Evolutionary conservation across 345 rosid species (phyloP).

Genomic region (Gossypium stocksii): DNA sequence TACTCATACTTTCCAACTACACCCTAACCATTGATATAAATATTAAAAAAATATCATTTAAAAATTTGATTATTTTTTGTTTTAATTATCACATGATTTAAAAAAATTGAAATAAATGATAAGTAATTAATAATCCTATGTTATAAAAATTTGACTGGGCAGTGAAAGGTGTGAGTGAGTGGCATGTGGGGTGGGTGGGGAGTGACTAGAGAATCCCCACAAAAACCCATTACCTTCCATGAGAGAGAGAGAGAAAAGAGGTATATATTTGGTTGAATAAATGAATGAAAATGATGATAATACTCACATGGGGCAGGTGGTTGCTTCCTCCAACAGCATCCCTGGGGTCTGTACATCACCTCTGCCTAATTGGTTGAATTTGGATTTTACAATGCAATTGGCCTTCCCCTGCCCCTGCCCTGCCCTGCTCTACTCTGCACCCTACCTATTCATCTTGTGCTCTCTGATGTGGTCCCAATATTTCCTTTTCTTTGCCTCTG

Average conservation of each 20-base stretch:
- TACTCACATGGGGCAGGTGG: conserved; percentile 20
- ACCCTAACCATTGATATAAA: no score
- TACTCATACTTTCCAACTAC: no score
- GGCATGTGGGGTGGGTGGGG: conserved; percentile 40
- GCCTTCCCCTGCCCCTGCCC: neutral
- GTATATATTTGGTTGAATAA: conserved; percentile 1
- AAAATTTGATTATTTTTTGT: no score
- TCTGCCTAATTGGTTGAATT: neutral
- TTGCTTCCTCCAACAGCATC: conserved; percentile 9
- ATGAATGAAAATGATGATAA: conserved; percentile 11
- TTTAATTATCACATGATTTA: no score
- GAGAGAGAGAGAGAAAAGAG: neutral
- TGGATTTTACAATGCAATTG: neutral
- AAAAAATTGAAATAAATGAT: no score
- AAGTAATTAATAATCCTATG: no score
- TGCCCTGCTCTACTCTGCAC: no score
- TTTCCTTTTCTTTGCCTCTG: neutral
- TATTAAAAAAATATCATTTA: no score
- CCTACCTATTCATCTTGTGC: conserved; percentile 1
- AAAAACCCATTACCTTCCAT: neutral
- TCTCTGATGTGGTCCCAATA: conserved; percentile 4
- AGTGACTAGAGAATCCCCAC: conserved; percentile 9
- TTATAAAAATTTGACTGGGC: neutral
- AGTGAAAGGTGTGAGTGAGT: conserved; percentile 29
- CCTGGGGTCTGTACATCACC: neutral